Conservation (phyloP, 805 yeast genomes). For the Hyphopichia homilentoma region DNA sequence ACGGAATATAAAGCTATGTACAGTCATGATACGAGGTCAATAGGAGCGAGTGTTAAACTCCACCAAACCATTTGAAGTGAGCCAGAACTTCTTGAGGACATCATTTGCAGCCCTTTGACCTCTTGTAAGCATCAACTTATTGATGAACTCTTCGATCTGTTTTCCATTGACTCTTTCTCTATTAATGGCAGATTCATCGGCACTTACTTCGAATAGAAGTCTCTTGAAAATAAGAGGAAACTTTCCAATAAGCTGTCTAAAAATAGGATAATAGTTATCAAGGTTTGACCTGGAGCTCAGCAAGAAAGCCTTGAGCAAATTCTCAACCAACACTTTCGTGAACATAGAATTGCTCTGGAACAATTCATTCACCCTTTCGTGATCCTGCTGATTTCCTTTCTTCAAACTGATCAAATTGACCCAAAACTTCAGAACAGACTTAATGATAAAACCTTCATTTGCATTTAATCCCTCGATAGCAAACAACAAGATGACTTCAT, state of each 20-base stretch:
- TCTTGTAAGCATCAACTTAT: slow-evolving; percentile 57
- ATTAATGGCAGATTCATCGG: slow-evolving; percentile 8
- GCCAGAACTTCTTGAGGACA: slow-evolving; percentile 62
- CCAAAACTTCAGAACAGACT: slow-evolving; percentile 57
- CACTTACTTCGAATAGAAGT: slow-evolving; percentile 1
- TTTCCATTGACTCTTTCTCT: slow-evolving; percentile 18
- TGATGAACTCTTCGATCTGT: slow-evolving; percentile 40
- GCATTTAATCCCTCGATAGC: slow-evolving; percentile 38
- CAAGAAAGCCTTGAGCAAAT: slow-evolving; percentile 33
- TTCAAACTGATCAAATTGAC: slow-evolving; percentile 41
- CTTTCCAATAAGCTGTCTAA: slow-evolving; percentile 45
- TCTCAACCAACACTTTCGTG: slow-evolving; percentile 15
- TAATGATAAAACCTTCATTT: slow-evolving; percentile 54
- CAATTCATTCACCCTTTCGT: slow-evolving; percentile 19
- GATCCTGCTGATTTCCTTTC: slow-evolving; percentile 43
- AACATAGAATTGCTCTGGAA: slow-evolving; percentile 7
- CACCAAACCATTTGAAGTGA: slow-evolving; percentile 52
- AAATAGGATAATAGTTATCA: slow-evolving; percentile 52
- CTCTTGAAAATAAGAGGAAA: slow-evolving; percentile 44
- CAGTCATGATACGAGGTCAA: too few relatives aligned
- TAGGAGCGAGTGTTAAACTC: slow-evolving; percentile 23
- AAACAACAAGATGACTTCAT: slow-evolving; percentile 18
- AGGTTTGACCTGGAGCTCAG: slow-evolving; percentile 54
- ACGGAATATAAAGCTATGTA: too few relatives aligned
- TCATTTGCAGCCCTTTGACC: slow-evolving; percentile 62